Evolutionary conservation across 2,329 filamentous ascomycete species (phyloP).

Genomic region (Alternaria triticimaculans): DNA sequence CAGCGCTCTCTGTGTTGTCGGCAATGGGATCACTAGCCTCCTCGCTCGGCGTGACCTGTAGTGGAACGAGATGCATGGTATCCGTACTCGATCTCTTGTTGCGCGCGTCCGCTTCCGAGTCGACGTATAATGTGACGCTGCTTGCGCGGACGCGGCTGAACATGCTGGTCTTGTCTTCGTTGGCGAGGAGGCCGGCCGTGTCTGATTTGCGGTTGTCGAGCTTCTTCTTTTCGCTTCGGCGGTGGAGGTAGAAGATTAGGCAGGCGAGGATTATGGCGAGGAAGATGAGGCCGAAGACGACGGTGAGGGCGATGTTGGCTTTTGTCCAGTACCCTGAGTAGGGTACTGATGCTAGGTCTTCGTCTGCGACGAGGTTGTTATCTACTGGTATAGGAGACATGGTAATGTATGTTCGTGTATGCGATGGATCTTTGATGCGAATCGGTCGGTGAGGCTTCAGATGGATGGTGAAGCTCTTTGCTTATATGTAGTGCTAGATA

Average conservation of each 20-base stretch:
- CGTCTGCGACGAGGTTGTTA: slow-evolving; percentile 13
- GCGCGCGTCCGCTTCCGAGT: slow-evolving; percentile 25
- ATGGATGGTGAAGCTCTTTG: neutral
- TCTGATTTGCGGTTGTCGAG: slow-evolving; percentile 25
- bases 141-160: slow-evolving; percentile 38
- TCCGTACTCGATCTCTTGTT: slow-evolving; percentile 32
- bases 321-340: slow-evolving; percentile 31
- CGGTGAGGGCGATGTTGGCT: slow-evolving; percentile 35
- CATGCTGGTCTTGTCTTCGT: slow-evolving; percentile 43
- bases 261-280: slow-evolving; percentile 26
- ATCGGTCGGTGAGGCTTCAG: neutral
- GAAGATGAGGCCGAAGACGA: slow-evolving; percentile 33
- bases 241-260: slow-evolving; percentile 31
- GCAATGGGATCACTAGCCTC: slow-evolving; percentile 21
- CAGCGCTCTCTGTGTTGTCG: slow-evolving; percentile 18
- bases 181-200: slow-evolving; percentile 33
- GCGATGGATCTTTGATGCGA: neutral
- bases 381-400: slow-evolving; percentile 39
- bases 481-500: neutral
- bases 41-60: slow-evolving; percentile 35
- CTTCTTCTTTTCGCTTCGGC: slow-evolving; percentile 34
- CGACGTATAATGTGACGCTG: slow-evolving; percentile 41
- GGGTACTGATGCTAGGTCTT: slow-evolving; percentile 14
- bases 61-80: slow-evolving; percentile 32
- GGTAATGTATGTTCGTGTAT: neutral